Evolutionary conservation across 1,139 yeast genomes (phyloP), one percentile per base, ranked within the genome.

Genomic region (Debaryomyces psychrophilus): DNA sequence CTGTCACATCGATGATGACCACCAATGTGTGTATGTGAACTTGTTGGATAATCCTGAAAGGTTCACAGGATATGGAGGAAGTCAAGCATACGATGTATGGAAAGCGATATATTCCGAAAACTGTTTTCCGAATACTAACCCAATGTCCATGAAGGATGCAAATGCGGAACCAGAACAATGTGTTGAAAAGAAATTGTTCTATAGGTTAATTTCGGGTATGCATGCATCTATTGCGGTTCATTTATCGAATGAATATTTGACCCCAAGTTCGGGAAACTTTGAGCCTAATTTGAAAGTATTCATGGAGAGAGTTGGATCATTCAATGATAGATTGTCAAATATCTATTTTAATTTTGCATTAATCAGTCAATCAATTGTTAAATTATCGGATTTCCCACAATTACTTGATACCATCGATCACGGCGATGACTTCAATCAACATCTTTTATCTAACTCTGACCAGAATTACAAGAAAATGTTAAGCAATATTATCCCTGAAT

Each of bases 221-320:
- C 99, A 95, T 64, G 90, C 97, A 1, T 89, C 97, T 4, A 90
- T 95, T 52, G 95, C 96, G 8, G 90, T 96, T 1, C 99, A 95
- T 67, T 74, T 95, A 50, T 83, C 96, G 23, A 88, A 87, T 60
- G 97, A 93, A 59, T 90, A 82, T 65, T 76, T 89, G 60, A 79
- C 89, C 62, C 78, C 87, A 36, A 79, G 77, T 31, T 80, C 89
- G 1, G 93, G 90, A 31, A 81, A 81, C 45, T 92, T 96, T 82
- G 87, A 82, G 38, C 97, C 97, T 14, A 85, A 90, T 62, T 73
- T 89, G 50, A 82, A 82, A 41, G 77, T 89, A 40, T 95, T 92
- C 68, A 87, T 90, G 88, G 82, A 81, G 54, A 79, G 97, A 56
- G 98, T 95, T 7, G 99, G 99, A 18, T 75, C 83, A 53, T 83